These are phyloP conservation scores for Vitis rupestris DNA, from an alignment of 164 flowering plant species.

Conservation along the genomic window DNA sequence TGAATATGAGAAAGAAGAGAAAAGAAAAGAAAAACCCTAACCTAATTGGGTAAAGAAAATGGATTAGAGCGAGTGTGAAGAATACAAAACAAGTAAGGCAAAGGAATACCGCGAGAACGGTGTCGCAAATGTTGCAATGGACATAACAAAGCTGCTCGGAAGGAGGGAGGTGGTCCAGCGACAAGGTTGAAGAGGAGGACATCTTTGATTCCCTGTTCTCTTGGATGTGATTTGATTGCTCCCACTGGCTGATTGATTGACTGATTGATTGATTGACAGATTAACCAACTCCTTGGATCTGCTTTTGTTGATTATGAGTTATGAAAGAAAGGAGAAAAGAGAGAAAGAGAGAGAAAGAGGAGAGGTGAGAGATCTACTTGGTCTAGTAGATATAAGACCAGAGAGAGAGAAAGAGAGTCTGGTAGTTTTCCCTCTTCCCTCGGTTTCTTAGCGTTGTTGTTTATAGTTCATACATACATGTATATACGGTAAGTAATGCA, in stretches of 20 bases:
- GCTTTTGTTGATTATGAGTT: conserved; percentile 16
- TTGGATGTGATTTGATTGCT: conserved; percentile 14
- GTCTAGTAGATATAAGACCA: conserved; percentile 9
- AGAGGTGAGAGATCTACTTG: conserved; percentile 1
- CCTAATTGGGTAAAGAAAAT: background rate
- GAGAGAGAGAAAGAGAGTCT: background rate
- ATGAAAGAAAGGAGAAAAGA: conserved; percentile 15
- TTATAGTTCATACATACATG: conserved; percentile 6
- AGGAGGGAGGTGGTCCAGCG: conserved; percentile 37
- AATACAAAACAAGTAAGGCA: background rate
- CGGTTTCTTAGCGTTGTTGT: conserved; percentile 7
- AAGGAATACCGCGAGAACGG: conserved; percentile 61
- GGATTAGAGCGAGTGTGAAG: background rate
- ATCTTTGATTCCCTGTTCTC: conserved; percentile 7
- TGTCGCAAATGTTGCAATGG: conserved; percentile 67
- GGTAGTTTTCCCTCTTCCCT: conserved; percentile 4
- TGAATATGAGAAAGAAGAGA: background rate
- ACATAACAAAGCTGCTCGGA: conserved; percentile 74
- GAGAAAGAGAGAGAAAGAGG: conserved; percentile 1
- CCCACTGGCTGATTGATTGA: conserved; percentile 23
- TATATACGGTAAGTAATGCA: background rate
- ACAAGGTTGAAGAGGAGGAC: conserved; percentile 28
- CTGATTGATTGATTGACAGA: conserved; percentile 28
- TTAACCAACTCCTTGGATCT: conserved; percentile 39
- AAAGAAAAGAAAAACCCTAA: background rate